phyloP scores from a whole-genome alignment of 1,284 basidiomycete species.

The Grifola frondosa region DNA sequence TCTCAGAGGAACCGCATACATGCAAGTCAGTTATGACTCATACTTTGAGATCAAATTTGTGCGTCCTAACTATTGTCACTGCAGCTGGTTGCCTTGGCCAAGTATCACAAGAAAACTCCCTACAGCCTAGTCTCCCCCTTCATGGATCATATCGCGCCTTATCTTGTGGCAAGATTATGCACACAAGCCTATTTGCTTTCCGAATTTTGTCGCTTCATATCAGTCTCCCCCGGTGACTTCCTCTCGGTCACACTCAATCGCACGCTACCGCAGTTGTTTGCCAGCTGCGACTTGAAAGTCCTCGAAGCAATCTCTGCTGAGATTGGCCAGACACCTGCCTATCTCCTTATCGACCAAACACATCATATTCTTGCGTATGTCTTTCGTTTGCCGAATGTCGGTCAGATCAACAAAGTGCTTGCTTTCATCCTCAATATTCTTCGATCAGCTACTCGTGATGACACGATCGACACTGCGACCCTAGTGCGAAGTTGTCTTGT shows the following conservation, averaged over 20 bases:
- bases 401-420: constrained; percentile 56
- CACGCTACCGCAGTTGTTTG: constrained; percentile 74
- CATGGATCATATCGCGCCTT: constrained; percentile 66
- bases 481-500: constrained; percentile 68
- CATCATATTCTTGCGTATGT: constrained; percentile 72
- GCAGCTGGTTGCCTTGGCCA: constrained; percentile 63
- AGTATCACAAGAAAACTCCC: constrained; percentile 60
- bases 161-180: constrained; percentile 60
- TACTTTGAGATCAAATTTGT: not conserved
- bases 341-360: constrained; percentile 61
- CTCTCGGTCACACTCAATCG: constrained; percentile 63
- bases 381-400: constrained; percentile 58
- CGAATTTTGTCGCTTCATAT: constrained; percentile 66
- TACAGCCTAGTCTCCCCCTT: constrained; percentile 74
- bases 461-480: constrained; percentile 47
- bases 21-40: constrained; percentile 51
- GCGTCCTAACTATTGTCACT: constrained; percentile 4
- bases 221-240: constrained; percentile 58
- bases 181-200: constrained; percentile 57
- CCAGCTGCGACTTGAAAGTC: constrained; percentile 48
- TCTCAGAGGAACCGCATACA: constrained; percentile 66
- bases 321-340: constrained; percentile 45
- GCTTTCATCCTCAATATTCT: constrained; percentile 61
- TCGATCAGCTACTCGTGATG: constrained; percentile 34
- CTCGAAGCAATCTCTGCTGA: constrained; percentile 47